Evolutionary conservation across 257 asterid species (phyloP), one percentile per base, ranked within the genome.

Genomic region (Solanum sejunctum): DNA sequence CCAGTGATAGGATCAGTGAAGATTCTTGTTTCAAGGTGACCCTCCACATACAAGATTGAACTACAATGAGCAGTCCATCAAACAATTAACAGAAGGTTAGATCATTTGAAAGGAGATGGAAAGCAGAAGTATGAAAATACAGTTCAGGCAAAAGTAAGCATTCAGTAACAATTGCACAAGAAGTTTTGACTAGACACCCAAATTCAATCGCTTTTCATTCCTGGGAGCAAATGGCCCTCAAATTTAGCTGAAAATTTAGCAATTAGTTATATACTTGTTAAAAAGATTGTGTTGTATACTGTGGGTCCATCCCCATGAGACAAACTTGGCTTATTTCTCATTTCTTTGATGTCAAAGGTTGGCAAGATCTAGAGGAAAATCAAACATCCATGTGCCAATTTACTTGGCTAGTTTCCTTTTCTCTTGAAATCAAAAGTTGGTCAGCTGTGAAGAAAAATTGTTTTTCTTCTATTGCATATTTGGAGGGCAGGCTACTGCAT

Each of bases 1-100:
- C 98, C 99, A 45, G 95, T 92, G 60, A 92, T 90, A 36, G 97
- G 98, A 88, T 96, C 98, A 82, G 80, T 93, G 92, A 94, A 96
- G 82, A 94, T 83, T 55, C 91, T 96, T 23, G 95, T 87, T 93
- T 96, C 99, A 75, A 96, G 87, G 89, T 93, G 93, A 71, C 99
- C 99, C 88, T 96, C 98, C 78, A 96, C 90, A 83, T 94, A 96
- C 86, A 96, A 49, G 69, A 93, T 86, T 20, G 98, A 90, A 81
- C 99, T 90, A 69, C 87, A 88, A 45, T 69, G 55, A 80, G 77
- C 83, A 88, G 61, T 52, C 70, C 41, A 51, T 52, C 45, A 70
- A 71, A 73, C 51, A n/a, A 80, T n/a, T 11, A 49, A 47, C 57
- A 75, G 80, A 61, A 84, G 49, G 18, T 20, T n/a, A 52, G 55